These are phyloP conservation scores for Nitzschia sp. DNA, from an alignment of 108 stramenopile genomes.

Conservation along the genomic window DNA sequence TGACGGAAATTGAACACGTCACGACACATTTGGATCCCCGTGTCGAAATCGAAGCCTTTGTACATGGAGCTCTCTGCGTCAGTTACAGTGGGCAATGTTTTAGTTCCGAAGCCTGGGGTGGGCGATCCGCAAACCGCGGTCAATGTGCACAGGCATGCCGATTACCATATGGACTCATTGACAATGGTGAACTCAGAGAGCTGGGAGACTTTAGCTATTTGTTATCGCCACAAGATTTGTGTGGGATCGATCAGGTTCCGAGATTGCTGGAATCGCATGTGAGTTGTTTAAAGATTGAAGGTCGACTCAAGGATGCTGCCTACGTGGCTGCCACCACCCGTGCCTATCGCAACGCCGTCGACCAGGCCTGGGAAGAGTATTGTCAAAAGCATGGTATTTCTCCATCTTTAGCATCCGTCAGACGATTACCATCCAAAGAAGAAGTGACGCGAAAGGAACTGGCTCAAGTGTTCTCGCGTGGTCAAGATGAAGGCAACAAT, in stretches of 20 bases:
- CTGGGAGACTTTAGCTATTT: conserved; percentile 62
- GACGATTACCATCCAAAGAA: conserved; percentile 33
- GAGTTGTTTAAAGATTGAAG: conserved; percentile 80
- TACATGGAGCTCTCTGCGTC: conserved; percentile 81
- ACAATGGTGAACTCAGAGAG: conserved; percentile 60
- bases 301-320: conserved; percentile 73
- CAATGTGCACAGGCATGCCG: conserved; percentile 87
- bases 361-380: conserved; percentile 65
- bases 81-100: conserved; percentile 78
- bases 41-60: conserved; percentile 78
- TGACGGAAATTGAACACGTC: conserved; percentile 58
- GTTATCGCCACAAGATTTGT: conserved; percentile 78
- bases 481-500: conserved; percentile 68
- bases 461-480: conserved; percentile 72
- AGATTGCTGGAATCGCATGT: conserved; percentile 66
- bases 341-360: conserved; percentile 77
- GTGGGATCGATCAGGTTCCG: conserved; percentile 72
- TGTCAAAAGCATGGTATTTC: conserved; percentile 32
- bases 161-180: conserved; percentile 71
- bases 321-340: conserved; percentile 81
- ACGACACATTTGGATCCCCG: conserved; percentile 18
- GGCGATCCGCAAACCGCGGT: conserved; percentile 72
- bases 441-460: conserved; percentile 54
- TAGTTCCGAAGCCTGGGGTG: conserved; percentile 72
- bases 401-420: neutral